phyloP scores from a whole-genome alignment of 177 flowering plant species.

The Telopea speciosissima region DNA sequence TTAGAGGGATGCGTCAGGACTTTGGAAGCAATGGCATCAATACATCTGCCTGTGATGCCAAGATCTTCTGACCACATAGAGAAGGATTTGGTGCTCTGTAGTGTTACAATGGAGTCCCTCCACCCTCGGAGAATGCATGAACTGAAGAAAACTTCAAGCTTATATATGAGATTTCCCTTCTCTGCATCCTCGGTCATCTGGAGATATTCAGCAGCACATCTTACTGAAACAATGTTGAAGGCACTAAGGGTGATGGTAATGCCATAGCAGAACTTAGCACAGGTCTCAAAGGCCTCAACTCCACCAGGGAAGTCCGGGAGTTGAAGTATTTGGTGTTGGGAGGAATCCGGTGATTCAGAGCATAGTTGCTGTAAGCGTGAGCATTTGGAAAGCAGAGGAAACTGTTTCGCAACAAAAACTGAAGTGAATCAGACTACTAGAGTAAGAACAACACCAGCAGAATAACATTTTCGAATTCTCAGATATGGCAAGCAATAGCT shows the following conservation, averaged over 20 bases:
- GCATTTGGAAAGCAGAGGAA: slow-evolving; percentile 90
- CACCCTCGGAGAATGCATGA: slow-evolving; percentile 87
- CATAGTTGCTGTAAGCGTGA: slow-evolving; percentile 57
- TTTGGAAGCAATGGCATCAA: slow-evolving; percentile 60
- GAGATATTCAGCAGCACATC: slow-evolving; percentile 87
- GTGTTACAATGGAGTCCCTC: slow-evolving; percentile 66
- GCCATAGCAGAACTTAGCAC: slow-evolving; percentile 95
- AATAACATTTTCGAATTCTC: not conserved
- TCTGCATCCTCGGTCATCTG: slow-evolving; percentile 92
- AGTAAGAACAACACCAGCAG: not conserved
- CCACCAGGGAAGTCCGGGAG: slow-evolving; percentile 87
- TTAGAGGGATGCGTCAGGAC: slow-evolving; percentile 48
- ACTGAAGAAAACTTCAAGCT: slow-evolving; percentile 73
- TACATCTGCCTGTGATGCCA: slow-evolving; percentile 73
- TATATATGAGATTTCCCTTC: slow-evolving; percentile 76
- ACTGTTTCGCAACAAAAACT: slow-evolving; percentile 35
- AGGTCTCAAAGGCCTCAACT: slow-evolving; percentile 75
- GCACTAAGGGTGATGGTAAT: slow-evolving; percentile 86
- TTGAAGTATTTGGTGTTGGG: slow-evolving; percentile 53
- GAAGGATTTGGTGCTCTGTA: slow-evolving; percentile 64
- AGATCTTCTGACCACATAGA: slow-evolving; percentile 74
- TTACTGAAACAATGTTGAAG: slow-evolving; percentile 63
- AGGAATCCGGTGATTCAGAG: slow-evolving; percentile 51
- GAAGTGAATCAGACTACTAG: too few species aligned
- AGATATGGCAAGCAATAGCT: not conserved